phyloP scores from a whole-genome alignment of 192 early-diverging fungal species.

The Umbelopsis ramanniana region DNA sequence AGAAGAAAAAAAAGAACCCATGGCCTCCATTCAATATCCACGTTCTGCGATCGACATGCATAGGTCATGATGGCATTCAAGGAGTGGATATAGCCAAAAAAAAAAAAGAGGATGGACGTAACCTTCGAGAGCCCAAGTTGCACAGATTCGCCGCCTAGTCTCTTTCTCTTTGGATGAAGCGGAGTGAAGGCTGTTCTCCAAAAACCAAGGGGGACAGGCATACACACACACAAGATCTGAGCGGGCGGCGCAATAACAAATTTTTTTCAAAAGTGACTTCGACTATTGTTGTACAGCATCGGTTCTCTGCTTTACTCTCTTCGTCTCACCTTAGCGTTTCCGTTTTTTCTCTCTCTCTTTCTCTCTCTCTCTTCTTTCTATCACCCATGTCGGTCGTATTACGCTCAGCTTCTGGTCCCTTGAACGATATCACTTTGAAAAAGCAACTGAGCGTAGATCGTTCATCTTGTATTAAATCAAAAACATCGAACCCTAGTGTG shows the following conservation, averaged over 20 bases:
- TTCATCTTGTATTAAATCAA: constrained; percentile 4
- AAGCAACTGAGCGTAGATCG: constrained; percentile 16
- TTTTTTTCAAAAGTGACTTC: constrained; percentile 21
- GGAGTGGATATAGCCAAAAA: neutral
- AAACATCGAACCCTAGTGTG: neutral
- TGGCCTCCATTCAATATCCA: neutral
- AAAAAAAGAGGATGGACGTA: neutral
- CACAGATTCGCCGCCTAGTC: constrained; percentile 1
- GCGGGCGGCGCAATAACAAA: constrained; percentile 3
- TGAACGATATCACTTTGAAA: neutral
- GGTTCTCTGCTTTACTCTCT: neutral
- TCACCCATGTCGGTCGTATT: constrained; percentile 9
- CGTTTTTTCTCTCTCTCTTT: constrained; percentile 7
- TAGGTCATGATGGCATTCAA: neutral
- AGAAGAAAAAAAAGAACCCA: neutral
- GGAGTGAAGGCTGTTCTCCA: constrained; percentile 19
- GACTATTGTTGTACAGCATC: constrained; percentile 21
- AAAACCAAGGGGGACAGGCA: constrained; percentile 7
- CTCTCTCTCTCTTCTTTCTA: neutral
- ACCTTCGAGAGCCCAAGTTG: neutral
- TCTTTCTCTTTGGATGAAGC: constrained; percentile 3
- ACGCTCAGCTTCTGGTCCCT: constrained; percentile 11
- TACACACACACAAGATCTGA: neutral
- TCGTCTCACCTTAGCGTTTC: neutral
- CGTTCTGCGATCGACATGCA: neutral